Base-by-base conservation (phyloP, 1,139 yeast genomes). In the Nematodospora anomalae region DNA sequence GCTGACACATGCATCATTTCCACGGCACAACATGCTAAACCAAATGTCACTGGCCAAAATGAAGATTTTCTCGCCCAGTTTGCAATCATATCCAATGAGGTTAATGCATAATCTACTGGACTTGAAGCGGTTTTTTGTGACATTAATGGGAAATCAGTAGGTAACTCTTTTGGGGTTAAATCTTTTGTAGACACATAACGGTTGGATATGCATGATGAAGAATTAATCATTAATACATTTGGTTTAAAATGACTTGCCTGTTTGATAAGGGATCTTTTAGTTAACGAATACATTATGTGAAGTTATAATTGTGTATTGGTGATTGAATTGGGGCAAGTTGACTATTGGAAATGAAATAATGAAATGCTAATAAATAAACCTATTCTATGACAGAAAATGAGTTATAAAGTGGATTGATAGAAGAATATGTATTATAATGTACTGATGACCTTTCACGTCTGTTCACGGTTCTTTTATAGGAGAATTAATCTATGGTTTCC, bases 1-100 rank as follows among this genome's bases (percentile, higher is more conserved):
- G 95, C 81, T 20, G 95, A 87, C 30, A 83, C 87, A 64, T 87
- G 96, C 96, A 87, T 87, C 96, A 87, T 87, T 66, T 87, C 96
- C 32, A 87, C 95, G 44, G 95, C 95, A 70, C 95, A 86, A 67
- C 95, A 86, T 6, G 95, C 95, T 55, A 86, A 71, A 28, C 95
- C 96, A 63, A 87, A 87, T 33, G 96, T 87, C 36, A 86, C 94
- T 10, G 96, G 96, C 96, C 96, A 87, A 63, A 87, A 86, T 4
- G 94, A 83, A 22, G 95, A 87, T 58, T 85, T 89, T 62, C 96
- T 79, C 2, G 94, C 95, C 96, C 96, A 87, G 67, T 83, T 84
- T 50, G 90, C 92, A 49, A 86, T 78, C 43, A 83, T 79, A 57
- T 87, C 96, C 50, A 86, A 68, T 18, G 92, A 78, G n/a, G 95